These are phyloP conservation scores for Neckera pumila DNA, from an alignment of 225 moss, liverwort and hornwort genomes.

Conservation along the genomic window DNA sequence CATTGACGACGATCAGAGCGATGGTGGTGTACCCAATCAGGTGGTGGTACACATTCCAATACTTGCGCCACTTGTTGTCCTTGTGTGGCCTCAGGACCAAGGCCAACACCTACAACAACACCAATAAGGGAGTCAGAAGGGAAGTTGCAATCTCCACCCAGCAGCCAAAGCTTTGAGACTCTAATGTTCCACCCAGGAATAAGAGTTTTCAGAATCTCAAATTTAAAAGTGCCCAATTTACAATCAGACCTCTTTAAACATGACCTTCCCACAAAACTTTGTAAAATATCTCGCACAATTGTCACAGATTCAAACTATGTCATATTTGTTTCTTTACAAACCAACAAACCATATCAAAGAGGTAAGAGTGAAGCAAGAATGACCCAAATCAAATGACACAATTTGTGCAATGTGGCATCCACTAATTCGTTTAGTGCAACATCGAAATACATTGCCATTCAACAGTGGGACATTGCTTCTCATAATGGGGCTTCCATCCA, in stretches of 20 bases:
- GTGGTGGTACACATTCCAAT: background rate
- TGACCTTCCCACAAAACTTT: background rate
- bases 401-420: background rate
- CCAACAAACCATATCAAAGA: background rate
- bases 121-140: background rate
- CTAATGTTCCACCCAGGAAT: background rate
- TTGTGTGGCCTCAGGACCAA: background rate
- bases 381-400: background rate
- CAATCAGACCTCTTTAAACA: background rate
- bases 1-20: background rate
- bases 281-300: background rate
- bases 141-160: background rate
- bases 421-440: background rate
- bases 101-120: background rate
- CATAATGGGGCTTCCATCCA: background rate
- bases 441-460: background rate
- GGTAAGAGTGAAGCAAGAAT: background rate
- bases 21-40: background rate
- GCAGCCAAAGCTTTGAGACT: background rate
- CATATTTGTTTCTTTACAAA: background rate
- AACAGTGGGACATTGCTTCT: background rate
- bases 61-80: background rate
- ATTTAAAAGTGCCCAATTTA: background rate
- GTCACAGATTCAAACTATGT: background rate
- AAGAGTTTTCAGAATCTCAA: background rate